Evolutionary conservation across 192 early-diverging fungal species (phyloP), one percentile per base, ranked within the genome.

Genomic region (Backusella tarrabulga): DNA sequence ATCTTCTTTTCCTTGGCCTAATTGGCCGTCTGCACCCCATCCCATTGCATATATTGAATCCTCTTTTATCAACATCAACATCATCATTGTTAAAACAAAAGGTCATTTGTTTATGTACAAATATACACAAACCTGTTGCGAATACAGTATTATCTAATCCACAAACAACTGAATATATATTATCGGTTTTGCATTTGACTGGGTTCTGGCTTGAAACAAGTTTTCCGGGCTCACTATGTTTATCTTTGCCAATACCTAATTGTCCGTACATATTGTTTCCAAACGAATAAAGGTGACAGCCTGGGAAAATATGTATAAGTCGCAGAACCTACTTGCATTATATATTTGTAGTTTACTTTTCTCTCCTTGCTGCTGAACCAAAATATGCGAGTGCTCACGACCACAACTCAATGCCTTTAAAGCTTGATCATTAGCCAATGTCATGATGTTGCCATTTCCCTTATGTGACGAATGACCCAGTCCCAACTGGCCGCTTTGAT

Each of bases 21-120:
- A 79, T 83, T 93, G 92, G 8, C 92, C 92, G 73, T 93, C 92
- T n/a, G 91, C 86, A 17, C 91, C 88, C 92, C 92, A 93, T 40
- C 92, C 92, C 91, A 93, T 91, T 0, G 89, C 84, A 78, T 90
- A 91, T 38, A 91, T 70, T 5, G 85, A 85, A 11, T 68, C 41
- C 66, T 88, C 86, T 81, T 77, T 23, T 63, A 12, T 29, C 7
- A 26, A 29, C 29, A 12, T 29, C 7, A 26, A 29, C 29, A 6
- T 12, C 23, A 26, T 12, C 23, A 29, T 12, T 63, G 26, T 26
- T 29, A 75, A 21, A 11, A 23, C 76, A 67, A 38, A 26, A 6
- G 15, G 11, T 8, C 21, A 26, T 66, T 19, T 35, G 23, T n/a
- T 56, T 67, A n/a, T 12, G 0, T n/a, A 19, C 52, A 1, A 32